Percentiles rank a stretch among this genome's conserved stretches.
Evolutionary conservation across 768 basidiomycete genomes (phyloP).

Genomic region (Boletus rufocinnamomeus): DNA sequence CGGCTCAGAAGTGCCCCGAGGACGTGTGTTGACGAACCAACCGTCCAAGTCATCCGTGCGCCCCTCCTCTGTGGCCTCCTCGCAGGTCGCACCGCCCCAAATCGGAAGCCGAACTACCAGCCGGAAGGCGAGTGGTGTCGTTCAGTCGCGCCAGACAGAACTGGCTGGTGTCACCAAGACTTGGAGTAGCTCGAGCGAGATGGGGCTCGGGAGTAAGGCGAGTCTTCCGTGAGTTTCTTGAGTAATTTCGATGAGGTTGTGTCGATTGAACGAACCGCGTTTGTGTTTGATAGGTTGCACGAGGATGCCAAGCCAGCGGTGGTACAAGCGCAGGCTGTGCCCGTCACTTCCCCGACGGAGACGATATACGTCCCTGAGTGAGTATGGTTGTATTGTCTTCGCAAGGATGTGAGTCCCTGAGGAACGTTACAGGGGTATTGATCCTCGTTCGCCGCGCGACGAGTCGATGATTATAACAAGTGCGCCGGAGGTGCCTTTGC

Average conservation of each 20-base stretch:
- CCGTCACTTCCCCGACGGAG: constrained; percentile 29
- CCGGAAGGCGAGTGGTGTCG: constrained; percentile 27
- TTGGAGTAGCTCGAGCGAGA: constrained; percentile 30
- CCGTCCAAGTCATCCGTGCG: constrained; percentile 30
- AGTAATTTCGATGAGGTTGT: neutral
- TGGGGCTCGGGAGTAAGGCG: constrained; percentile 22
- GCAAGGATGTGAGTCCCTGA: neutral
- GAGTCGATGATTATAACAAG: constrained; percentile 26
- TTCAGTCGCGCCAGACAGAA: constrained; percentile 32
- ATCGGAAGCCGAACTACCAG: constrained; percentile 28
- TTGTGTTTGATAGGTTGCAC: constrained; percentile 10
- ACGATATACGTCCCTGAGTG: constrained; percentile 36
- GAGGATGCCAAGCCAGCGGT: constrained; percentile 29
- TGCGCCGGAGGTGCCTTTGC: constrained; percentile 34
- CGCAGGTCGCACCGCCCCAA: constrained; percentile 18
- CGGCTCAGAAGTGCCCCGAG: constrained; percentile 23
- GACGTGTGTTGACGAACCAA: constrained; percentile 20
- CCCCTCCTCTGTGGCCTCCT: constrained; percentile 27
- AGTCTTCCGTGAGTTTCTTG: constrained; percentile 22
- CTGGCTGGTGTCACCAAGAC: constrained; percentile 36
- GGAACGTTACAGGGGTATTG: constrained; percentile 15
- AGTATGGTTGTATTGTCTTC: neutral
- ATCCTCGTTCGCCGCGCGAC: constrained; percentile 37
- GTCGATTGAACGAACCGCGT: neutral
- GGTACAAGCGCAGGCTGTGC: constrained; percentile 10